A percentile compares a stretch with the other conserved stretches of the same genome.
Evolutionary conservation across 202 grass and related monocot genomes (phyloP).

Genomic region (Musa balbisiana): DNA sequence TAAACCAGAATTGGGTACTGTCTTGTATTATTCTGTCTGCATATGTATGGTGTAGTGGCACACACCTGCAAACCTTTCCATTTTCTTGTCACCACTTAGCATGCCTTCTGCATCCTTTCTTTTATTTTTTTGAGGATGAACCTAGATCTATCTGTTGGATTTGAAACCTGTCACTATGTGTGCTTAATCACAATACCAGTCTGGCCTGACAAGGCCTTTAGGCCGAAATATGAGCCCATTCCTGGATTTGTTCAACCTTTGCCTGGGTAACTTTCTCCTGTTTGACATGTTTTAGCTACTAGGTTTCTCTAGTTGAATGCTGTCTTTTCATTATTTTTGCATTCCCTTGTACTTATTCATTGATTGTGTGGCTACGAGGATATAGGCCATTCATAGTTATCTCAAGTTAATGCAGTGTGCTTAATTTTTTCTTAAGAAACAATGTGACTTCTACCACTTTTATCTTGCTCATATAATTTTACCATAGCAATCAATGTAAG

Average conservation of each 20-base stretch:
- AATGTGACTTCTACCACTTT: neutral
- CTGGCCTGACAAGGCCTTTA: slow-evolving; percentile 1
- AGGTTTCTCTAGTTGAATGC: slow-evolving; percentile 3
- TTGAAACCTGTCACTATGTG: neutral
- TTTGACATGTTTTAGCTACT: neutral
- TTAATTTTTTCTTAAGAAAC: neutral
- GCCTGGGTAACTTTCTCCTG: neutral
- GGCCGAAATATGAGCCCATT: neutral
- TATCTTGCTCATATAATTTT: neutral
- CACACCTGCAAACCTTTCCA: neutral
- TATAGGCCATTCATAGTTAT: neutral
- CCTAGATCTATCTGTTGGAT: slow-evolving; percentile 12
- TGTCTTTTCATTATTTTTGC: slow-evolving; percentile 4
- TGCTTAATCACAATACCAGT: neutral
- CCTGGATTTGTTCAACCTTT: neutral
- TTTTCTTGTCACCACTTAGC: neutral
- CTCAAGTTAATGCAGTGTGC: too few relatives aligned
- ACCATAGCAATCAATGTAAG: neutral
- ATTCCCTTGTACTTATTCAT: neutral
- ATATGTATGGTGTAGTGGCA: neutral
- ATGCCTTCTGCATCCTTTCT: neutral
- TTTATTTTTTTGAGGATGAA: neutral
- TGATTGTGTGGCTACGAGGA: neutral
- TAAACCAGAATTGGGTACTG: neutral
- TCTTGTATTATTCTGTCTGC: neutral